These are phyloP conservation scores for Euphorbia pulcherrima DNA, from an alignment of 345 rosid genomes.

Conservation along the genomic window DNA sequence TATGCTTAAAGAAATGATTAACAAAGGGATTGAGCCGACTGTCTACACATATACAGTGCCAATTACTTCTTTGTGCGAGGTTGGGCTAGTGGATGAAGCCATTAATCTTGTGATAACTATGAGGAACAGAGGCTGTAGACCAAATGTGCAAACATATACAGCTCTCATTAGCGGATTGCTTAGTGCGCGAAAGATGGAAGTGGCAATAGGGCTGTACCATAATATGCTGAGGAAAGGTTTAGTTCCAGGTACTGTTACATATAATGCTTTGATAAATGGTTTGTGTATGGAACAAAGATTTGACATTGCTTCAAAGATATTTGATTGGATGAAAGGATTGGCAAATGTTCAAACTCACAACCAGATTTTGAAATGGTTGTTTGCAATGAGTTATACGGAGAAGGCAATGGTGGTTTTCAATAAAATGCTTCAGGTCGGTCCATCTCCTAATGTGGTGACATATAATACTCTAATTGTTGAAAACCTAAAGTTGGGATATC, in stretches of 20 bases:
- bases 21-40: constrained; percentile 46
- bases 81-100: constrained; percentile 51
- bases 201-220: constrained; percentile 57
- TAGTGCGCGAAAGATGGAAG: constrained; percentile 37
- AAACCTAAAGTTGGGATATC: constrained; percentile 38
- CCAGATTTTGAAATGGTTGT: constrained; percentile 43
- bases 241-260: constrained; percentile 46
- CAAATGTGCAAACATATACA: constrained; percentile 57
- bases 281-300: constrained; percentile 35
- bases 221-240: constrained; percentile 50
- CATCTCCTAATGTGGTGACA: constrained; percentile 46
- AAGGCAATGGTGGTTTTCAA: constrained; percentile 48
- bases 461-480: constrained; percentile 48
- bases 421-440: constrained; percentile 45
- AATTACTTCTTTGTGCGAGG: constrained; percentile 43
- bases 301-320: constrained; percentile 38
- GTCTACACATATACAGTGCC: constrained; percentile 54
- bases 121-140: constrained; percentile 41
- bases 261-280: constrained; percentile 50
- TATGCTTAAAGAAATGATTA: constrained; percentile 50
- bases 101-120: constrained; percentile 38
- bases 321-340: constrained; percentile 45
- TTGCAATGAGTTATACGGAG: constrained; percentile 38
- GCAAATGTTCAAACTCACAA: constrained; percentile 42
- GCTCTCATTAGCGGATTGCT: constrained; percentile 51